A percentile compares a stretch with the other conserved stretches of the same genome.
These are phyloP conservation scores for Gymnopilus dilepis DNA, from an alignment of 768 basidiomycete genomes.

Conservation along the genomic window DNA sequence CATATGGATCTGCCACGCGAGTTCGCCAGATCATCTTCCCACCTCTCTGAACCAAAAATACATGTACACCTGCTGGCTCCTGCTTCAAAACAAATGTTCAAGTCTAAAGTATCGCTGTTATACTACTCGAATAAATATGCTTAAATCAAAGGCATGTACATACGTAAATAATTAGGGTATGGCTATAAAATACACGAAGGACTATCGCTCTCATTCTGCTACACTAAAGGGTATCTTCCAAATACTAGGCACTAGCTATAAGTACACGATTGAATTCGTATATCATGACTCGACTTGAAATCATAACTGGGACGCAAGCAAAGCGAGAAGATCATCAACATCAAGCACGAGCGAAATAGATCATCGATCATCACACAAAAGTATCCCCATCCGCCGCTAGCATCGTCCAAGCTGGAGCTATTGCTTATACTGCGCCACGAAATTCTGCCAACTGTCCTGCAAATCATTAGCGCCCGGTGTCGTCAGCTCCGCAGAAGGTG, in stretches of 20 bases:
- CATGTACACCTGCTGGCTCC: neutral
- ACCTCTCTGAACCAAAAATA: neutral
- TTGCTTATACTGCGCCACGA: constrained; percentile 50
- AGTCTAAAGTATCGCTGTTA: too few species aligned
- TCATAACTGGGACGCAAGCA: too few species aligned
- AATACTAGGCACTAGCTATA: neutral
- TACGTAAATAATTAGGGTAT: neutral
- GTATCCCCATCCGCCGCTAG: too few species aligned
- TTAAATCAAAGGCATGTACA: neutral
- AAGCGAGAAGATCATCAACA: too few species aligned
- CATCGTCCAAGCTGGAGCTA: constrained; percentile 1
- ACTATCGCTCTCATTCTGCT: too few species aligned
- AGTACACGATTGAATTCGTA: neutral
- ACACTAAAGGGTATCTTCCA: neutral
- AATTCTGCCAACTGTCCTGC: constrained; percentile 53
- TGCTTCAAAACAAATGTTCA: neutral
- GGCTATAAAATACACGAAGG: neutral
- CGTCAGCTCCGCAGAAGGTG: constrained; percentile 34
- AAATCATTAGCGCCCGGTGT: constrained; percentile 41
- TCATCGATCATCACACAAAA: too few species aligned
- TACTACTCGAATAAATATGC: too few species aligned
- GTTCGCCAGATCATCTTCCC: constrained; percentile 2
- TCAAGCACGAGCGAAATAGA: too few species aligned
- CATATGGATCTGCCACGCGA: neutral
- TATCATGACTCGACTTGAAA: too few species aligned